Conservation (phyloP, 257 asterid species). For the Nicotiana tabacum region DNA sequence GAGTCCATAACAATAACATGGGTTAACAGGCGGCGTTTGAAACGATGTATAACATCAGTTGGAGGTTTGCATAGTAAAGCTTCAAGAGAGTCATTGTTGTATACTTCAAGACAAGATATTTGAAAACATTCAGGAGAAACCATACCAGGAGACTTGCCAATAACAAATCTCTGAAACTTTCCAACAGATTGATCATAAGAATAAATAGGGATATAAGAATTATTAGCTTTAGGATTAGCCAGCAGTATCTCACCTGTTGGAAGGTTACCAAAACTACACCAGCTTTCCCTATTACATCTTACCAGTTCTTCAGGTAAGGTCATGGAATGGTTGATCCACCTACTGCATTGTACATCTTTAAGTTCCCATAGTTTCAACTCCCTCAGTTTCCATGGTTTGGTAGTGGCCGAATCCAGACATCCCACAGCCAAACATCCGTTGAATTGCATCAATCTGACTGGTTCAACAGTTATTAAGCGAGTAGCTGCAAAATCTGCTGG, state of each 20-base stretch:
- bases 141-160: neutral
- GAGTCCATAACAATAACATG: neutral
- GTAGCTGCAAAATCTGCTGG: neutral
- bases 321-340: neutral
- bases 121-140: neutral
- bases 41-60: neutral
- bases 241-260: neutral
- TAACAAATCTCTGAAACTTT: neutral
- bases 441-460: neutral
- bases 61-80: neutral
- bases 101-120: neutral
- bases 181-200: neutral
- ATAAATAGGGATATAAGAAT: neutral
- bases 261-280: neutral
- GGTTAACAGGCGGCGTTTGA: neutral
- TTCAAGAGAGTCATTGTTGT: neutral
- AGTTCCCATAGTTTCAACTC: neutral
- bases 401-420: neutral
- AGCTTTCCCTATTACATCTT: neutral
- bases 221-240: neutral
- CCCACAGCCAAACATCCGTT: neutral
- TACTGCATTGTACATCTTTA: neutral
- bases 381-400: neutral
- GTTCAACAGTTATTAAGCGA: neutral
- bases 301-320: neutral